Evolutionary conservation across 495 filamentous ascomycete genomes (phyloP), one percentile per base, ranked within the genome.

Genomic region (Lasiosphaeriaceae sp.): DNA sequence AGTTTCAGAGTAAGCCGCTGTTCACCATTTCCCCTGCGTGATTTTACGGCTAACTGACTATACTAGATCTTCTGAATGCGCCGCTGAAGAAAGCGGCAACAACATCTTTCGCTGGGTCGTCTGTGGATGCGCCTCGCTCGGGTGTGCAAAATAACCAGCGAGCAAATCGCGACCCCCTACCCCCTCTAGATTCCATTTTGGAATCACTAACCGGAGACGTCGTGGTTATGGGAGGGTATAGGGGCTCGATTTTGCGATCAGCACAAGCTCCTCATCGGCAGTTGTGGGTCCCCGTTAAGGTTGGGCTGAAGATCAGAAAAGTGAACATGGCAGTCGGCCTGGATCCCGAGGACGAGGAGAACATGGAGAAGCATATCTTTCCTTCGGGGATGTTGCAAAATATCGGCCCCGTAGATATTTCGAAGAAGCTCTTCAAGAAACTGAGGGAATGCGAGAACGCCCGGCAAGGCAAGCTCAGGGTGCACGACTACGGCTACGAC

Each of bases 401-500:
- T 66, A 89, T 97, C 51, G 94, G 94, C 0, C 92, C 92, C 0
- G 87, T 98, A 21, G 93, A 98, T 71, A 91, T 97, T 55, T 88
- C 90, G 23, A 83, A 83, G 50, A 80, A 88, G 19, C 73, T 98
- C 2, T 83, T 98, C 61, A 94, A 91, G 66, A 83, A 86, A 21
- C 64, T 97, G 26, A 78, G 82, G 55, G 84, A 86, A 34, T 88
- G 82, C 53, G 83, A 89, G 39, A 94, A 93, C 58, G 83, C 84
- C 2, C 71, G 79, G 39, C 80, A 77, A 14, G 89, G 89, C 22
- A 86, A 80, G 56, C 74, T 97, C 1, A 79, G 91, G 39, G 83
- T 97, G 2, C 88, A 88, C 71, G 86, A 97, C 59, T 98, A 94
- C 63, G 92, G 94, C 29, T 98, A 96, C 66, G 93, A 98, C 69